Evolutionary conservation across 805 yeast genomes (phyloP), one percentile per base, ranked within the genome.

Genomic region (Metschnikowia kofuensis): DNA sequence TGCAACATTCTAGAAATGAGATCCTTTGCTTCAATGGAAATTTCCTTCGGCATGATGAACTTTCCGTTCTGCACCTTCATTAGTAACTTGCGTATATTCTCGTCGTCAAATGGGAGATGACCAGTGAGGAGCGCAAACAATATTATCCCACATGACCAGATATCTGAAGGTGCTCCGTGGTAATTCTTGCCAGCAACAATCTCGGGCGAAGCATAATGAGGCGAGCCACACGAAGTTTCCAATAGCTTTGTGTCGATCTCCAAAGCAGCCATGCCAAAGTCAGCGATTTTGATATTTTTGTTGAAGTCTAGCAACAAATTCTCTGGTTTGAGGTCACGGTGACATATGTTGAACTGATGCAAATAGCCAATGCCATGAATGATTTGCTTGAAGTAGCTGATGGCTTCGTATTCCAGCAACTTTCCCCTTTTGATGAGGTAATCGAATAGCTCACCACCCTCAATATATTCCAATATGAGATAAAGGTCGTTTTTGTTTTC

Each of bases 211-310:
- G 98, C 99, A 67, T 94, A 94, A 67, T 94, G 99, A 8, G 99
- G 99, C 14, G 97, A 90, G 1, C 99, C 99, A 69, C 99, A 94
- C 15, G 95, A 85, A 4, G 99, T 94, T 66, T 92, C 97, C 49
- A 94, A 74, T 61, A 92, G 70, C 58, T 86, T 82, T 56, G 84
- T 92, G 46, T 79, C 80, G 30, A 89, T 80, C 66, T 94, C 98
- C 40, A 94, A 72, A 7, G 99, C 98, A 14, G 99, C 99, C 99
- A 94, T 94, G 32, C 99, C 99, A 65, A 94, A 94, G 69, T 94
- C 99, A 9, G 99, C 99, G 56, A 94, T 89, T 67, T 94, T 94
- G 66, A 94, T 91, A 66, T 89, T 90, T 54, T 84, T 81, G 64
- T 89, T 79, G 63, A 85, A 84, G 70, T 91, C 98, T 38, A 91